phyloP scores from a whole-genome alignment of 164 flowering plant genomes.

The Akebia trifoliata region DNA sequence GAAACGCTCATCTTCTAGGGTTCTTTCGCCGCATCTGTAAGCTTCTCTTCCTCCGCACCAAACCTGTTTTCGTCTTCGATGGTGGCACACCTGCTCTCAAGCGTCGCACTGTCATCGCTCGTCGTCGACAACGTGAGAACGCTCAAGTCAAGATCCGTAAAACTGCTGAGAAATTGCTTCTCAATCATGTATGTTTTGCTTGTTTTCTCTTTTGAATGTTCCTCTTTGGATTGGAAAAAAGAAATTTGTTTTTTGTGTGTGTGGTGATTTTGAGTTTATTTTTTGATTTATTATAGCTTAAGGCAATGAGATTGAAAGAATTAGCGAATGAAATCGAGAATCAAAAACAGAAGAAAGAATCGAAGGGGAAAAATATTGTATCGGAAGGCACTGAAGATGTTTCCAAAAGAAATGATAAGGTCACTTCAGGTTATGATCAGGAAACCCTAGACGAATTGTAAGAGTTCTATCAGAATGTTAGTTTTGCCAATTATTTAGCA shows the following conservation, averaged over 20 bases:
- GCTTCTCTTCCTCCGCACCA: slow-evolving; percentile 74
- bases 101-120: slow-evolving; percentile 85
- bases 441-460: slow-evolving; percentile 72
- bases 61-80: slow-evolving; percentile 93
- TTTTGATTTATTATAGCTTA: slow-evolving; percentile 37
- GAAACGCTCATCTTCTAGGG: slow-evolving; percentile 84
- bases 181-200: slow-evolving; percentile 59
- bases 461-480: slow-evolving; percentile 14
- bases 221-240: neutral
- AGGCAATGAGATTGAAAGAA: slow-evolving; percentile 62
- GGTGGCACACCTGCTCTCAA: slow-evolving; percentile 95
- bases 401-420: slow-evolving; percentile 14
- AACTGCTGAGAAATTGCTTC: slow-evolving; percentile 91
- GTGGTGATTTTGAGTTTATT: neutral
- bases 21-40: slow-evolving; percentile 94
- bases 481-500: neutral
- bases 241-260: neutral
- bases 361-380: slow-evolving; percentile 48
- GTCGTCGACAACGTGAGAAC: slow-evolving; percentile 85
- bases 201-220: neutral
- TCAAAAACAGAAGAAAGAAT: slow-evolving; percentile 30
- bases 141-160: slow-evolving; percentile 90
- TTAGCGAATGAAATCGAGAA: slow-evolving; percentile 49
- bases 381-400: slow-evolving; percentile 15
- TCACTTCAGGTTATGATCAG: slow-evolving; percentile 26